Evolutionary conservation across 2,329 filamentous ascomycete species (phyloP).

Genomic region (Monilinia fructigena): DNA sequence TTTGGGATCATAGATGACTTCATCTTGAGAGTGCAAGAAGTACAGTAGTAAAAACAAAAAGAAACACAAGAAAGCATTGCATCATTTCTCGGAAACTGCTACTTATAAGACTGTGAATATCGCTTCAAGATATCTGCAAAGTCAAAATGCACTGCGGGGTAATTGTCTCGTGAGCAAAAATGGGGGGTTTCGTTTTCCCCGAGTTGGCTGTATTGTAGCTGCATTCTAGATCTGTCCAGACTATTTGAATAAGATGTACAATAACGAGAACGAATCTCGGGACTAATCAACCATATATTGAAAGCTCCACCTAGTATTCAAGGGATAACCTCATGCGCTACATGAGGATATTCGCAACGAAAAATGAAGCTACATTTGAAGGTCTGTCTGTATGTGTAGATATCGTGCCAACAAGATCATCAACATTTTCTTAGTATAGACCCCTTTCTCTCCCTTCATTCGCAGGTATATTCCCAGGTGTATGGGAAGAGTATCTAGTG

Average conservation of each 20-base stretch:
- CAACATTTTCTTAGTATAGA: neutral
- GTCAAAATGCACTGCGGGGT: constrained; percentile 19
- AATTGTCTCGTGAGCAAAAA: neutral
- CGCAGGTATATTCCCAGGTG: neutral
- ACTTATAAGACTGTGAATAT: constrained; percentile 7
- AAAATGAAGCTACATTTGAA: constrained; percentile 9
- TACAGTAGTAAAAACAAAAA: neutral
- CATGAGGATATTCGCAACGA: neutral
- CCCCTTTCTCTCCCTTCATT: neutral
- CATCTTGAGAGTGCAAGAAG: constrained; percentile 23
- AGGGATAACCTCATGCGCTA: neutral
- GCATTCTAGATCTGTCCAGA: constrained; percentile 9
- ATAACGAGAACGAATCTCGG: constrained; percentile 5
- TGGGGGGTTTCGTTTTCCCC: constrained; percentile 13
- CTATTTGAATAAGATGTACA: neutral
- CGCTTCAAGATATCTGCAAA: no score
- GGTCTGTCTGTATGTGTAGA: neutral
- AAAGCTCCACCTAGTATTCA: neutral
- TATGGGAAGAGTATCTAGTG: neutral
- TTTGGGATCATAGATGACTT: constrained; percentile 20
- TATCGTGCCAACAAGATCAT: neutral
- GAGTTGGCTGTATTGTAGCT: constrained; percentile 17
- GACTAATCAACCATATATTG: neutral
- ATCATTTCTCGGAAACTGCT: neutral
- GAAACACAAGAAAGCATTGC: neutral